Base-by-base conservation (phyloP, 2,329 filamentous ascomycete genomes). In the Cercospora janseana region DNA sequence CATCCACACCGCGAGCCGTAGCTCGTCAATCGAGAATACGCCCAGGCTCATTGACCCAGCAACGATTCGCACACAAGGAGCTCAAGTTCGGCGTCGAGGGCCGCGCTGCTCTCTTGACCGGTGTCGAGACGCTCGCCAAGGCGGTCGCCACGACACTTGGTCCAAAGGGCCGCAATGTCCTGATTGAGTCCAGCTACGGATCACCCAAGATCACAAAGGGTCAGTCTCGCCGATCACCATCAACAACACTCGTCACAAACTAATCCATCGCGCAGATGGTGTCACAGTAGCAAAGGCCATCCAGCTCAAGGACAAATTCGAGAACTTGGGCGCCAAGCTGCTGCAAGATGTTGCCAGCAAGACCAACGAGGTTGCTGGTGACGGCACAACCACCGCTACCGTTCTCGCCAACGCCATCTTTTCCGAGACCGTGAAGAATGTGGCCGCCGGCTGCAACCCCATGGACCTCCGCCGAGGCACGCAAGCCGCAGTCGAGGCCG, bases 131-230 rank as follows among this genome's bases (percentile, higher is more conserved):
- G 63, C 84, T 98, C 59, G 91, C 93, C 66, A 95, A 86, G 78
- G 93, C 93, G 59, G 93, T 98, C 59, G 87, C 92, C 59, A 95
- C 92, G 57, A 98, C 93, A 60, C 82, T 98, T 56, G 93, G 93
- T 62, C 93, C 93, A 66, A 98, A 98, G 82, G 93, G 93, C 73
- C 86, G 93, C 71, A 98, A 97, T 77, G 93, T 98, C 62, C 74
- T 98, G 69, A 98, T 98, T 64, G 93, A 98, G 80, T 96, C 92
- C 58, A 89, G 88, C 79, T 98, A 95, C 69, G 93, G 93, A 73
- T 95, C 93, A 40, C 93, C 93, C 67, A 98, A 98, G 83, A 98
- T 98, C 75, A 98, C 93, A 67, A 98, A 98, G 80, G 92, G 92
- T 95, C 78, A 57, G 79, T 70, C 28, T 41, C 4, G 21, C 32